phyloP scores from a whole-genome alignment of 2,329 filamentous ascomycete genomes.

The Xylariaceae sp. region DNA sequence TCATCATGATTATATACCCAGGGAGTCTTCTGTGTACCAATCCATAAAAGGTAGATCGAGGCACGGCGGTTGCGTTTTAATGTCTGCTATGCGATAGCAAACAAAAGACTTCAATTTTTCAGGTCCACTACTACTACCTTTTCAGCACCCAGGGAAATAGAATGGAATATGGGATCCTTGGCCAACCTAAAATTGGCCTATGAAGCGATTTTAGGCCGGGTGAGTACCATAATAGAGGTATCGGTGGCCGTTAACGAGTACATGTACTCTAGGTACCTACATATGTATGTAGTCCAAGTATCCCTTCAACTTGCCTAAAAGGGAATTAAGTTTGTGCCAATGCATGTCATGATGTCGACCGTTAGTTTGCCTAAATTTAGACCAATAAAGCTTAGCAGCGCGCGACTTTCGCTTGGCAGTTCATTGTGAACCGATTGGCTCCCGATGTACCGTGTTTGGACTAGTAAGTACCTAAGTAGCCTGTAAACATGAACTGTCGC shows the following conservation, averaged over 20 bases:
- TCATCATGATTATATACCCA: neutral
- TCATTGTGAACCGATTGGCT: slow-evolving; percentile 7
- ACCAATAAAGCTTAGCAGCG: no score
- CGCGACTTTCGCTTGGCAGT: neutral
- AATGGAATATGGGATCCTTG: neutral
- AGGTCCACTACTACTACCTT: neutral
- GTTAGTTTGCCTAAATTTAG: no score
- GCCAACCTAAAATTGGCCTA: neutral
- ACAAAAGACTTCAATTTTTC: neutral
- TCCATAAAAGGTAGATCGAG: neutral
- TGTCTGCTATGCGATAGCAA: neutral
- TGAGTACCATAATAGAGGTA: no score
- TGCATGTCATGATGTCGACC: no score
- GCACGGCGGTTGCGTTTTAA: neutral
- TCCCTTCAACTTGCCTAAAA: no score
- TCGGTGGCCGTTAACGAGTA: no score
- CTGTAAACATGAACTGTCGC: no score
- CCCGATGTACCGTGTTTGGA: neutral
- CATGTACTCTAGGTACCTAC: no score
- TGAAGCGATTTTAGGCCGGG: no score
- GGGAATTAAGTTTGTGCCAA: no score
- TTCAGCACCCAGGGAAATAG: no score
- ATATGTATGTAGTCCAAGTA: no score
- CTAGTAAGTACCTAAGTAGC: neutral
- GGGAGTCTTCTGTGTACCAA: neutral